These are phyloP conservation scores for Lasiodiplodia sp. DNA, from an alignment of 2,329 filamentous ascomycete genomes.

Conservation along the genomic window DNA sequence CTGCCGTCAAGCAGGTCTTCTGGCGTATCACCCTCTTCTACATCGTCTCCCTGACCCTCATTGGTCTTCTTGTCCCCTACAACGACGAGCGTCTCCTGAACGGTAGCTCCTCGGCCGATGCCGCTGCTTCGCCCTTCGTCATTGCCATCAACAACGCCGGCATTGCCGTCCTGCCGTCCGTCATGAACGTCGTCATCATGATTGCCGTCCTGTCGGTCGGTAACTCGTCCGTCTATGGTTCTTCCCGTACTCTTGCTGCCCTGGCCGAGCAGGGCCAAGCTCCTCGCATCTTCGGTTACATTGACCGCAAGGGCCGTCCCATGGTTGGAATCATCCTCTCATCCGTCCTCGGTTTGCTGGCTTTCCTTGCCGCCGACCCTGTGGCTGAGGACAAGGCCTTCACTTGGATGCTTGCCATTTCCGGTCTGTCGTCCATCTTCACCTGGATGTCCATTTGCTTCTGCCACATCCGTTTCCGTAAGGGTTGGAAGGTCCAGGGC, in stretches of 20 bases:
- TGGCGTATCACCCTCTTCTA: conserved; percentile 92
- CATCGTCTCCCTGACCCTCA: conserved; percentile 78
- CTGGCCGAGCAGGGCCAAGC: conserved; percentile 78
- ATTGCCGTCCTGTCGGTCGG: conserved; percentile 89
- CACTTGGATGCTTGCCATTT: conserved; percentile 80
- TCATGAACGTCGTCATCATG: conserved; percentile 95
- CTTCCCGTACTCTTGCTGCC: conserved; percentile 86
- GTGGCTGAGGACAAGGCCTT: conserved; percentile 77
- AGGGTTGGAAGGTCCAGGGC: conserved; percentile 49
- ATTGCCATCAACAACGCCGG: conserved; percentile 88
- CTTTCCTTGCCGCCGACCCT: conserved; percentile 71
- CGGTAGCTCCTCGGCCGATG: conserved; percentile 65
- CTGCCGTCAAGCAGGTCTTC: conserved; percentile 92
- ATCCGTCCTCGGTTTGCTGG: conserved; percentile 65
- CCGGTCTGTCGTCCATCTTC: conserved; percentile 76
- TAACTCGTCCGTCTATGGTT: conserved; percentile 91
- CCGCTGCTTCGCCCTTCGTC: conserved; percentile 86
- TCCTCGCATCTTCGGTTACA: conserved; percentile 64
- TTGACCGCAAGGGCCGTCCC: conserved; percentile 52
- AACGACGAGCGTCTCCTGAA: conserved; percentile 69
- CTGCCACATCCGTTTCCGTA: conserved; percentile 88
- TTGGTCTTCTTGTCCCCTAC: conserved; percentile 84
- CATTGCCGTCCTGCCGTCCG: conserved; percentile 79
- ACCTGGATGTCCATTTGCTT: conserved; percentile 87
- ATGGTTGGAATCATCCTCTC: conserved; percentile 62